Conservation (phyloP, 345 rosid genomes). For the Eucalyptus leucophloia region DNA sequence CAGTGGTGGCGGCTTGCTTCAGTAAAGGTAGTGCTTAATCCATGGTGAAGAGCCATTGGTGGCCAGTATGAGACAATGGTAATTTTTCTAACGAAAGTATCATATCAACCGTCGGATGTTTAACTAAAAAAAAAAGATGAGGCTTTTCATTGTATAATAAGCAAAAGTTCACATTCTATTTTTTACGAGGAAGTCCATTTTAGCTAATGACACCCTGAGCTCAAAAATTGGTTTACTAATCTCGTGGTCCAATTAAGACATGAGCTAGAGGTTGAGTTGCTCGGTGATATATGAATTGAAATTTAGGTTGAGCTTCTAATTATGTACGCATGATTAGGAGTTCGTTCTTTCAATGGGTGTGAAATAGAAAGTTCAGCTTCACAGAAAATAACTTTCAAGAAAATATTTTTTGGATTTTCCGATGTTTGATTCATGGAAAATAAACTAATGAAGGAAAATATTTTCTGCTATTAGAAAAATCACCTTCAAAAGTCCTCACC, state of each 20-base stretch:
- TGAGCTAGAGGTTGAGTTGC: neutral
- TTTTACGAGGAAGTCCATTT: neutral
- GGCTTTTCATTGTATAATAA: too few relatives aligned
- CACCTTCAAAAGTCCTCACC: too few relatives aligned
- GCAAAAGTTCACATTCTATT: neutral
- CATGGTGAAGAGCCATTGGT: neutral
- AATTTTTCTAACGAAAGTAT: neutral
- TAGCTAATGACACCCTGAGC: neutral
- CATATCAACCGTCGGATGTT: neutral
- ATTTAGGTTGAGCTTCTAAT: neutral
- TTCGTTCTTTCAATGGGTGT: neutral
- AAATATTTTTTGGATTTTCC: too few relatives aligned
- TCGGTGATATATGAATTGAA: neutral
- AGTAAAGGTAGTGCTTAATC: neutral
- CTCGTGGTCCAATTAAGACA: neutral
- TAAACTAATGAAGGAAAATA: too few relatives aligned
- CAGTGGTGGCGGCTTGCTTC: rapidly evolving
- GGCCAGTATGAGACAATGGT: neutral
- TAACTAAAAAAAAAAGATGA: neutral
- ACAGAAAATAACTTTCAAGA: too few relatives aligned
- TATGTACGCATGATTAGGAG: neutral
- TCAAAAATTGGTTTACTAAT: neutral
- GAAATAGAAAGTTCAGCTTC: neutral
- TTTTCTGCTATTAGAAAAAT: too few relatives aligned
- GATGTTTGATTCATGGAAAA: rapidly evolving